phyloP scores from a whole-genome alignment of 2,329 filamentous ascomycete species.

The Ophiobolus disseminans region DNA sequence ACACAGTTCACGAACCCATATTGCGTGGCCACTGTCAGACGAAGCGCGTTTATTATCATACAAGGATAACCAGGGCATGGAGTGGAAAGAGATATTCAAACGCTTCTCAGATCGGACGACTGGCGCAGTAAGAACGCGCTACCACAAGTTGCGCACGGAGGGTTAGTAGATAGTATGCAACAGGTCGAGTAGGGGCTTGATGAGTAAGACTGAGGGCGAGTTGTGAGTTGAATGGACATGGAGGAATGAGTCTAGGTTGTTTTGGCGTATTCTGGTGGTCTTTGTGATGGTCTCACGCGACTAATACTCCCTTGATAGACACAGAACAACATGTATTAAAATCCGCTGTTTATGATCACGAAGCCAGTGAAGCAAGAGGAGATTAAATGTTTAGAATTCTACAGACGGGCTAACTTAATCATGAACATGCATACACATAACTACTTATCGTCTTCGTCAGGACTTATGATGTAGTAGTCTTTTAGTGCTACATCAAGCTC shows the following conservation, averaged over 20 bases:
- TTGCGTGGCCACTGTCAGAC: slow-evolving; percentile 9
- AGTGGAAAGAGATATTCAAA: slow-evolving; percentile 11
- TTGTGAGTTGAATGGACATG: background rate
- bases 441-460: background rate
- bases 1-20: slow-evolving; percentile 9
- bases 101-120: slow-evolving; percentile 8
- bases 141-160: slow-evolving; percentile 13
- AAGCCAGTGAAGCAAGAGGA: background rate
- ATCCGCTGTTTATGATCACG: background rate
- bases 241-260: background rate
- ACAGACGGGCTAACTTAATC: background rate
- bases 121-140: slow-evolving; percentile 13
- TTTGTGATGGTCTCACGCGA: background rate
- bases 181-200: background rate
- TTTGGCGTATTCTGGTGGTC: background rate
- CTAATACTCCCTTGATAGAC: background rate
- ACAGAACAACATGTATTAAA: background rate
- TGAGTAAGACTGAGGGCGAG: background rate
- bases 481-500: background rate
- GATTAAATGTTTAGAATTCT: background rate
- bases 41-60: slow-evolving; percentile 13
- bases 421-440: background rate
- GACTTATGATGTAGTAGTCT: background rate
- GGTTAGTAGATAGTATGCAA: background rate
- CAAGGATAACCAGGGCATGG: slow-evolving; percentile 12